Conservation (phyloP, 345 rosid species). For the Salix suchowensis region DNA sequence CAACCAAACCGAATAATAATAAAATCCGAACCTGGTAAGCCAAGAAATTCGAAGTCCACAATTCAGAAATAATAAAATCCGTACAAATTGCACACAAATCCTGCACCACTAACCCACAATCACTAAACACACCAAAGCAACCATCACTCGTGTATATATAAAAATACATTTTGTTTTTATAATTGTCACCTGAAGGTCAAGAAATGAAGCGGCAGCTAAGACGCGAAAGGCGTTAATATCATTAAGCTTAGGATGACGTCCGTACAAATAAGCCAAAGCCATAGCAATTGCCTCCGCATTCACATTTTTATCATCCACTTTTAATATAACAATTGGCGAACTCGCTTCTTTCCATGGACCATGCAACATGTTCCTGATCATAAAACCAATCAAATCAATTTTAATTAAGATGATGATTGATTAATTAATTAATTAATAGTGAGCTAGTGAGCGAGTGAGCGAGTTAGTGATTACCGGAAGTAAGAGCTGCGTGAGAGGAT, state of each 20-base stretch:
- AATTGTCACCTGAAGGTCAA: slow-evolving; percentile 77
- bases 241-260: slow-evolving; percentile 83
- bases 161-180: too few species aligned
- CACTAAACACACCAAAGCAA: slow-evolving; percentile 6
- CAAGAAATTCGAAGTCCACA: slow-evolving; percentile 86
- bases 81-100: slow-evolving; percentile 96
- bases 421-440: background rate
- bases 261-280: slow-evolving; percentile 84
- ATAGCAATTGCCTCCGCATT: slow-evolving; percentile 73
- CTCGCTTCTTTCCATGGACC: slow-evolving; percentile 97
- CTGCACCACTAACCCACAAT: slow-evolving; percentile 31
- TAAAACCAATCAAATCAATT: background rate
- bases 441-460: background rate
- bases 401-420: background rate
- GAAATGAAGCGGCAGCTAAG: slow-evolving; percentile 95
- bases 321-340: slow-evolving; percentile 63
- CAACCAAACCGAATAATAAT: background rate
- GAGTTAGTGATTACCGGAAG: slow-evolving; percentile 55
- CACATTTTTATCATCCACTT: slow-evolving; percentile 90
- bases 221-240: slow-evolving; percentile 86
- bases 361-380: slow-evolving; percentile 78
- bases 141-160: background rate
- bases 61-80: slow-evolving; percentile 81
- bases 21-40: slow-evolving; percentile 69
- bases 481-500: slow-evolving; percentile 90